A percentile compares a stretch with the other conserved stretches of the same genome.
These are phyloP conservation scores for Claviceps capensis DNA, from an alignment of 2,329 filamentous ascomycete species.

Conservation along the genomic window DNA sequence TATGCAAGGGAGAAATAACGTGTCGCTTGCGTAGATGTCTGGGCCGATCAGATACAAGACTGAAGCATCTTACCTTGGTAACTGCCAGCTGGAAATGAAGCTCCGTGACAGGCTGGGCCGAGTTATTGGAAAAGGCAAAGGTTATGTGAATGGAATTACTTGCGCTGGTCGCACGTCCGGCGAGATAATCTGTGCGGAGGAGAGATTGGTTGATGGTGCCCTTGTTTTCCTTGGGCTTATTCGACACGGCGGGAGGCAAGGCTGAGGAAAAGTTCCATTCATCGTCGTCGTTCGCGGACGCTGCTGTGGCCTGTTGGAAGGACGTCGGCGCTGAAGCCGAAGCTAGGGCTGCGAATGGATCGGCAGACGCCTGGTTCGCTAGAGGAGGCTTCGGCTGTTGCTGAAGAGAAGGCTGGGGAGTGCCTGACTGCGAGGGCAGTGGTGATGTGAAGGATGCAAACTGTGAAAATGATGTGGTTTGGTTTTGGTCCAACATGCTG, in stretches of 20 bases:
- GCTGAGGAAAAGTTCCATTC: slow-evolving; percentile 92
- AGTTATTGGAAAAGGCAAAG: slow-evolving; percentile 76
- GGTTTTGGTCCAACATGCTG: slow-evolving; percentile 24
- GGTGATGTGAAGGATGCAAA: slow-evolving; percentile 43
- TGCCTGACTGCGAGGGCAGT: slow-evolving; percentile 35
- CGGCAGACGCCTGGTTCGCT: slow-evolving; percentile 25
- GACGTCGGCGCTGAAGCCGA: slow-evolving; percentile 13
- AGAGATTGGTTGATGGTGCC: slow-evolving; percentile 55
- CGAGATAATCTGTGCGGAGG: slow-evolving; percentile 61
- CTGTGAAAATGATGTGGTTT: slow-evolving; percentile 36
- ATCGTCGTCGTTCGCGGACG: slow-evolving; percentile 61
- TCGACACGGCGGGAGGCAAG: slow-evolving; percentile 45
- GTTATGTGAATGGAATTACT: slow-evolving; percentile 51
- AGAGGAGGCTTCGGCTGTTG: slow-evolving; percentile 34
- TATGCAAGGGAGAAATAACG: no score
- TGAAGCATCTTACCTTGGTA: slow-evolving; percentile 54
- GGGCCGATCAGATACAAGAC: no score
- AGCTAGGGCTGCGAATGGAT: slow-evolving; percentile 40
- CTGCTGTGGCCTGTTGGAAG: slow-evolving; percentile 12
- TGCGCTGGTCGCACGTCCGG: slow-evolving; percentile 42
- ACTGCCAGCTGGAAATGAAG: slow-evolving; percentile 88
- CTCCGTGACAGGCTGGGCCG: slow-evolving; percentile 55
- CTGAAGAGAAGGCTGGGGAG: slow-evolving; percentile 35
- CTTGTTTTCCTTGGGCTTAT: slow-evolving; percentile 46
- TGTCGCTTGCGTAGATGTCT: no score